Base-by-base conservation (phyloP, 2,329 filamentous ascomycete genomes). In the Elsinoe ampelina region DNA sequence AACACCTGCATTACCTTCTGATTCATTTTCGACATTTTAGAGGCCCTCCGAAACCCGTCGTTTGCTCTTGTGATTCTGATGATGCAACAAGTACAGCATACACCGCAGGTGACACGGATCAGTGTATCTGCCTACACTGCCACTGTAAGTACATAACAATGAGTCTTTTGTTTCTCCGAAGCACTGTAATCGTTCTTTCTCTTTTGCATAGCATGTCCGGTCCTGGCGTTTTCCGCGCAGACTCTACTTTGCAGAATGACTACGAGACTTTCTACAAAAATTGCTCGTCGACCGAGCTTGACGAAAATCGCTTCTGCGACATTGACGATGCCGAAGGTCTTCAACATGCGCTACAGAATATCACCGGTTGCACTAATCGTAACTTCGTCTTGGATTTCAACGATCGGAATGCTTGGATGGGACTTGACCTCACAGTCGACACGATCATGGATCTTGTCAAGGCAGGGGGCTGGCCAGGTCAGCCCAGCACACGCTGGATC, bases 331-430 rank as follows among this genome's bases (percentile, higher is more conserved):
- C 69, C 2, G 63, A 65, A 0, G 73, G 76, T 41, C 81, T 81
- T 58, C 62, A 73, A 0, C 60, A 68, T 1, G 75, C 77, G 45
- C 68, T 77, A 58, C 47, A 65, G 1, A 66, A 72, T 39, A 74
- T 77, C 3, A 67, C 70, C 12, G 66, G 70, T 42, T 67, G 70
- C 1, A 58, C 65, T 0, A 79, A 77, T 17, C 69, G 63, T 34
- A 86, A 85, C 65, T 86, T 86, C 62, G 77, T 84, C 32, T 72
- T 86, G n/a, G 80, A 85, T 62, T 86, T 86, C 64, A 80, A 80
- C 10, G 75, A 77, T 43, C 68, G 77, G 1, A 67, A 74, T 39
- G 80, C 82, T 36, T 77, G 72, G 57, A 79, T 82, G 58, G 80
- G 79, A 2, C 78, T 80, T 54, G 72, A 86, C 62, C 68, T 86